phyloP scores from a whole-genome alignment of 192 early-diverging fungal species.

The Chytriomyces sp. region DNA sequence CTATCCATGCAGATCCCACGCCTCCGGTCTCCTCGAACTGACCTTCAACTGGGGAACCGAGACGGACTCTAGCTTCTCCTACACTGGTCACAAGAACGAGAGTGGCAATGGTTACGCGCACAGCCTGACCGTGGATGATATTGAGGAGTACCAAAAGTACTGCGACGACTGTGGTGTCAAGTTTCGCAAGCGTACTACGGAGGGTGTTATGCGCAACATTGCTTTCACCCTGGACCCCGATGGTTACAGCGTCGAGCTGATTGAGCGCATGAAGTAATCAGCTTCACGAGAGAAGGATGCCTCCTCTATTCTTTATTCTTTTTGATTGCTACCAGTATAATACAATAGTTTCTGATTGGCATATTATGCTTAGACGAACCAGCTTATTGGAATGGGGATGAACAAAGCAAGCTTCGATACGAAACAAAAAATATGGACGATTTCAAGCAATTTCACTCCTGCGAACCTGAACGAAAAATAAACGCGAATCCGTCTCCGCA shows the following conservation, averaged over 20 bases:
- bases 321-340: background rate
- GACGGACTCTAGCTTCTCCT: background rate
- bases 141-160: slow-evolving; percentile 11
- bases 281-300: slow-evolving; percentile 13
- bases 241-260: slow-evolving; percentile 23
- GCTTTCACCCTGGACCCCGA: slow-evolving; percentile 27
- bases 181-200: slow-evolving; percentile 14
- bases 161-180: slow-evolving; percentile 5
- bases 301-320: background rate
- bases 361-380: no score
- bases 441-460: no score
- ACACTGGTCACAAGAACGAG: slow-evolving; percentile 20
- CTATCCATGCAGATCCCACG: slow-evolving; percentile 6
- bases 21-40: slow-evolving; percentile 16
- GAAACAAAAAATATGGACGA: no score
- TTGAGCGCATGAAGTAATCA: slow-evolving; percentile 18
- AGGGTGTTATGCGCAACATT: slow-evolving; percentile 27
- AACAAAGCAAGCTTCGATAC: no score
- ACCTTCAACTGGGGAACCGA: slow-evolving; percentile 29
- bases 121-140: slow-evolving; percentile 21
- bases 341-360: no score
- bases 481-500: no score
- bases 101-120: slow-evolving; percentile 24
- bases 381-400: no score
- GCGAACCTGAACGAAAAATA: no score